Percentiles rank a stretch among this genome's conserved stretches.
Evolutionary conservation across 2,329 filamentous ascomycete genomes (phyloP).

Genomic region (Fusarium stilboides): DNA sequence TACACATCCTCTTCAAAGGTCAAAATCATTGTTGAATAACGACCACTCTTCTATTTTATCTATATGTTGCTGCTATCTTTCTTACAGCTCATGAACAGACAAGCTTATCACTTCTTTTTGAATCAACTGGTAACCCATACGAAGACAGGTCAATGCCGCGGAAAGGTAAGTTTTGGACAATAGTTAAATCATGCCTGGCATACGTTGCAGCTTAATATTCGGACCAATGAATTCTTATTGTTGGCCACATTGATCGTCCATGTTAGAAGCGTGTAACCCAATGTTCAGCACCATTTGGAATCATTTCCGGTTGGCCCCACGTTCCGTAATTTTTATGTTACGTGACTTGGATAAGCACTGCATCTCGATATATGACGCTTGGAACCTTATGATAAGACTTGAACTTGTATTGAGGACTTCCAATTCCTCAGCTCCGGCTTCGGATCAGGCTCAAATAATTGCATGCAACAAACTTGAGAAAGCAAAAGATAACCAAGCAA

Average conservation of each 20-base stretch:
- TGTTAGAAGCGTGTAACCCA: neutral
- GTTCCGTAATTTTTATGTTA: neutral
- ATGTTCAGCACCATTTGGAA: constrained; percentile 11
- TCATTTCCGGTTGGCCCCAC: constrained; percentile 2
- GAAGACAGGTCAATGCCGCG: too few species aligned
- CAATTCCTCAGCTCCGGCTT: neutral
- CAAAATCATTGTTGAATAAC: too few species aligned
- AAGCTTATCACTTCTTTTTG: too few species aligned
- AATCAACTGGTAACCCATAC: too few species aligned
- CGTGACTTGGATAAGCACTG: too few species aligned
- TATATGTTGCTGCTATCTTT: too few species aligned
- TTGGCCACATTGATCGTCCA: neutral
- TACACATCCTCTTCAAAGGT: too few species aligned
- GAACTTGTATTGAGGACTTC: too few species aligned
- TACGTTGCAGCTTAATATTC: neutral
- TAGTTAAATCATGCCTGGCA: neutral
- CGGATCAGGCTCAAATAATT: neutral
- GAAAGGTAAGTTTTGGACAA: neutral
- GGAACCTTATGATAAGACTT: neutral
- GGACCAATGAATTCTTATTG: neutral
- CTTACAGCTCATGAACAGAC: too few species aligned
- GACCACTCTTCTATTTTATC: too few species aligned
- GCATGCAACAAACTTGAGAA: neutral
- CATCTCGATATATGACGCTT: neutral
- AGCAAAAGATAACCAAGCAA: neutral